Conservation (phyloP, 2,329 filamentous ascomycete genomes). For the Nannizziopsis arthrosporioides region DNA sequence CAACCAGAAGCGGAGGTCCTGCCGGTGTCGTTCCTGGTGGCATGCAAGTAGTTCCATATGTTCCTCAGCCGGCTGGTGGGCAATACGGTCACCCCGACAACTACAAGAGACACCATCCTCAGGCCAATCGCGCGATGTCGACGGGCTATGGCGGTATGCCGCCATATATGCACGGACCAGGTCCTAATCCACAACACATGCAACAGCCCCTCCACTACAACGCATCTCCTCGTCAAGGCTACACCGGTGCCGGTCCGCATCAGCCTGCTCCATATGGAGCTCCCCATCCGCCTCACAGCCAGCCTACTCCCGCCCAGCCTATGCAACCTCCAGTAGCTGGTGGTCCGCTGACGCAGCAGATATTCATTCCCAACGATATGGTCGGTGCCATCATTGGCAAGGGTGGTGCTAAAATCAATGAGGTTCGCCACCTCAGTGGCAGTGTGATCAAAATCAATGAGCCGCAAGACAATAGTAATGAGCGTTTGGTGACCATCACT, state of each 20-base stretch:
- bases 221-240: slow-evolving; percentile 59
- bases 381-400: slow-evolving; percentile 98
- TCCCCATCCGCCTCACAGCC: slow-evolving; percentile 47
- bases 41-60: slow-evolving; percentile 98
- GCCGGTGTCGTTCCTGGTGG: slow-evolving; percentile 89
- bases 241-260: slow-evolving; percentile 67
- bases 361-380: slow-evolving; percentile 99
- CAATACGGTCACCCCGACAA: slow-evolving; percentile 86
- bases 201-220: slow-evolving; percentile 70
- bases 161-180: slow-evolving; percentile 60
- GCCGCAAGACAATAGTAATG: slow-evolving; percentile 96
- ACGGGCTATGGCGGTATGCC: slow-evolving; percentile 49
- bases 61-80: slow-evolving; percentile 81
- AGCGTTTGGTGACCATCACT: slow-evolving; percentile 91
- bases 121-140: slow-evolving; percentile 63
- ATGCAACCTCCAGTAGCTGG: slow-evolving; percentile 65
- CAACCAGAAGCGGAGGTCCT: slow-evolving; percentile 83
- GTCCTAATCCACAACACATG: slow-evolving; percentile 41
- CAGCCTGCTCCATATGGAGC: slow-evolving; percentile 58
- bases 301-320: slow-evolving; percentile 56
- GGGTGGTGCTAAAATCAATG: slow-evolving; percentile 97
- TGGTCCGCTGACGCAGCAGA: slow-evolving; percentile 88
- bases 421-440: slow-evolving; percentile 90
- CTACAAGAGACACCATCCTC: slow-evolving; percentile 62
- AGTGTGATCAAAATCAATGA: slow-evolving; percentile 99